Evolutionary conservation across 2,329 filamentous ascomycete genomes (phyloP), one percentile per base, ranked within the genome.

Genomic region (Massarina eburnea): DNA sequence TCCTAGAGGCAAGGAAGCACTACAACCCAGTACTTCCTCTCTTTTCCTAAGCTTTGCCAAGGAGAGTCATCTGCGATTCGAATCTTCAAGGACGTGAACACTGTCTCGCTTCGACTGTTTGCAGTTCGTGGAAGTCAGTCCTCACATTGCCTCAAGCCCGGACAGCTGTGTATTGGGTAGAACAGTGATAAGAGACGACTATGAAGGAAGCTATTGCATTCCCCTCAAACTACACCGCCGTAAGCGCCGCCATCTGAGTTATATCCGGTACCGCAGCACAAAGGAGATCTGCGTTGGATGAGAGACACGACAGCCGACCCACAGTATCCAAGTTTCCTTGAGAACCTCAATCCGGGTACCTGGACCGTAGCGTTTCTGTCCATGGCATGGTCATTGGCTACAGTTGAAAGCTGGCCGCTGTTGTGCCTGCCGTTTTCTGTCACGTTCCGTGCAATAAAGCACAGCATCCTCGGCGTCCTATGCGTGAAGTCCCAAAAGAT

Each of bases 371-470:
- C 39, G 30, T 47, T 44, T 33, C 39, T 38, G 39, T 40, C 35
- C 34, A 43, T 34, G 18, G 52, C 41, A 43, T 50, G 45, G 46
- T 41, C 15, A 53, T 58, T 57, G 57, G 59, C 39, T 41, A 44
- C 33, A 45, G 40, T 41, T 38, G 35, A 46, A 41, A 43, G 52
- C 43, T 38, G 41, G 21, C 41, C 46, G 32, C 59, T 59, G 60
- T 53, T 48, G 66, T 67, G 62, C 54, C 49, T 66, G 56, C 64
- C 64, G 67, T 70, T 70, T 68, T 58, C 59, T 65, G 67, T 70
- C 66, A 67, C 43, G 55, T 42, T 36, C 47, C 50, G 45, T 55
- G 47, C 46, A 49, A 41, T 36, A 41, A 54, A 18, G 56, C 45
- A 59, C 51, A 42, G 57, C 52, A 48, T 54, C 40, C 26, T 39